phyloP scores from a whole-genome alignment of 257 asterid species.

The Nicotiana attenuata region DNA sequence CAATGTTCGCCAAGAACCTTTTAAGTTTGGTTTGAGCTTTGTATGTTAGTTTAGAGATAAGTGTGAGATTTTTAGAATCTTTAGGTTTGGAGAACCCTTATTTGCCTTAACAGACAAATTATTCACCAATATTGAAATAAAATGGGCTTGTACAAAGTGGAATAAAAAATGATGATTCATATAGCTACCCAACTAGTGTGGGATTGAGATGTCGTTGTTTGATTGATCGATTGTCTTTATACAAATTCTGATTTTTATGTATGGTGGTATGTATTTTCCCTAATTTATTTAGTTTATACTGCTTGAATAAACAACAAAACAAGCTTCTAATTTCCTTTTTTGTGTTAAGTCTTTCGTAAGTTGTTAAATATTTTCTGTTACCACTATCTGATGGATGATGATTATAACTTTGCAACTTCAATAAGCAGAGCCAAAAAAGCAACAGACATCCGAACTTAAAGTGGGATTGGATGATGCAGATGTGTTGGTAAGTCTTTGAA shows the following conservation, averaged over 20 bases:
- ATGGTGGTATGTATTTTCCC: not conserved
- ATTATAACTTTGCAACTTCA: slow-evolving; percentile 1
- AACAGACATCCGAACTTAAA: slow-evolving; percentile 56
- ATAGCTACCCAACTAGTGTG: not conserved
- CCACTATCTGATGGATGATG: not conserved
- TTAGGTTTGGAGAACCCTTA: not conserved
- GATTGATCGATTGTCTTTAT: not conserved
- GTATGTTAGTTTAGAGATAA: not conserved
- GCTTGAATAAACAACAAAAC: not conserved
- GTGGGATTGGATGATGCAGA: slow-evolving; percentile 82
- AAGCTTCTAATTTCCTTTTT: not conserved
- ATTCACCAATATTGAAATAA: not conserved
- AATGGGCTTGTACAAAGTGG: not conserved
- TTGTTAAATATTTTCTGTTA: not conserved
- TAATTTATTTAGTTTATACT: not conserved
- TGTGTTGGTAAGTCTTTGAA: slow-evolving; percentile 43
- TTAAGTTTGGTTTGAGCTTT: not conserved
- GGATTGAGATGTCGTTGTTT: not conserved
- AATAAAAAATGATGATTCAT: not conserved
- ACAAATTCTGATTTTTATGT: not conserved
- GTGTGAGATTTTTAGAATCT: not conserved
- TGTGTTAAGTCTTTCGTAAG: not conserved
- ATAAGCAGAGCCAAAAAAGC: slow-evolving; percentile 62
- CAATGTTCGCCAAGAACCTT: not conserved
- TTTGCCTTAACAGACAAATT: not conserved